These are phyloP conservation scores for Epithele typhae DNA, from an alignment of 768 basidiomycete species.

Conservation along the genomic window DNA sequence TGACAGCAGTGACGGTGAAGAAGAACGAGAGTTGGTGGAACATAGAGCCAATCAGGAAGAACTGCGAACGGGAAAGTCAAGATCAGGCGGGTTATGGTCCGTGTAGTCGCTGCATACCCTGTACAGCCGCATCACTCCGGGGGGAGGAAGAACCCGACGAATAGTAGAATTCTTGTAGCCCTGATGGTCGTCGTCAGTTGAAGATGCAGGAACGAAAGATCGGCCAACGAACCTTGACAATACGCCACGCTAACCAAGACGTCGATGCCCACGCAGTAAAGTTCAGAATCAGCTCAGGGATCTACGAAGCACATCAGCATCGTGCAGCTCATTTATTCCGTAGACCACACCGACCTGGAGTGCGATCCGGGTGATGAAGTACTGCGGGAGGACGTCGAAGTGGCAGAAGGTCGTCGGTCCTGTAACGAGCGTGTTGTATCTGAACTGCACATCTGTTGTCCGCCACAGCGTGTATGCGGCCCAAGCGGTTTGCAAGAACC, in stretches of 20 bases:
- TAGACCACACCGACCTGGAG: slow-evolving; percentile 35
- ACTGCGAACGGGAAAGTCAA: slow-evolving; percentile 28
- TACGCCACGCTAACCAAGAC: slow-evolving; percentile 39
- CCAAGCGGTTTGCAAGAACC: slow-evolving; percentile 45
- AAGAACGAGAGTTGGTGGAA: slow-evolving; percentile 53
- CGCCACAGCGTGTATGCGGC: slow-evolving; percentile 48
- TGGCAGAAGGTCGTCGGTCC: slow-evolving; percentile 42
- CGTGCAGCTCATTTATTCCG: background rate
- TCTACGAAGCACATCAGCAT: slow-evolving; percentile 27
- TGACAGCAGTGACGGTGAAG: slow-evolving; percentile 44
- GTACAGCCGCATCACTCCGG: slow-evolving; percentile 45
- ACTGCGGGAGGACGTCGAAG: slow-evolving; percentile 41
- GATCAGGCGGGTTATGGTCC: background rate
- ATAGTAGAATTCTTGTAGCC: slow-evolving; percentile 44
- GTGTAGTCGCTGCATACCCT: slow-evolving; percentile 28
- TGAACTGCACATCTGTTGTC: slow-evolving; percentile 30
- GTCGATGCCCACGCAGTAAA: slow-evolving; percentile 39
- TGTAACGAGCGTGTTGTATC: slow-evolving; percentile 36
- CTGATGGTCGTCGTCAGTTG: slow-evolving; percentile 19
- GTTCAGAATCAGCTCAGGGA: slow-evolving; percentile 45
- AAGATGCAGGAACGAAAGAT: background rate
- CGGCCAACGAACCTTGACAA: slow-evolving; percentile 34
- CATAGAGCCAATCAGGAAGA: slow-evolving; percentile 50
- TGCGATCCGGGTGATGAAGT: slow-evolving; percentile 36
- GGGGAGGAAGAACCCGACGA: slow-evolving; percentile 50